phyloP scores from a whole-genome alignment of 2,329 filamentous ascomycete genomes.

The Fusarium ambrosium region DNA sequence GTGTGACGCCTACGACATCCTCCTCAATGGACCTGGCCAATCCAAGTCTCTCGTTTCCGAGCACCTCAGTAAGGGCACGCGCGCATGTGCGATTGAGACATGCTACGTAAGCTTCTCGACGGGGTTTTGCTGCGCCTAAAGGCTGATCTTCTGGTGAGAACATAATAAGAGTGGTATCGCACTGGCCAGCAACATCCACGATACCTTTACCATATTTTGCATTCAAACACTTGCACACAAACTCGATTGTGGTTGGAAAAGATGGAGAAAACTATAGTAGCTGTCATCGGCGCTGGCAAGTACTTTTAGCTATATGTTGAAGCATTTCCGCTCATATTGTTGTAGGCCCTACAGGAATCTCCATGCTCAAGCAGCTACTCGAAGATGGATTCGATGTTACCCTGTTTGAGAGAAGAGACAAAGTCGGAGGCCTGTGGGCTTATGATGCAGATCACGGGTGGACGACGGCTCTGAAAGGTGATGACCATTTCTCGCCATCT shows the following conservation, averaged over 20 bases:
- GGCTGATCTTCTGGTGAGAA: not conserved
- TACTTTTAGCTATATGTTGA: not conserved
- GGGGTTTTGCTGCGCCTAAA: not conserved
- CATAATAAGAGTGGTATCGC: not conserved
- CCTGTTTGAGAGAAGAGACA: slow-evolving; percentile 6
- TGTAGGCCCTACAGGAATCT: slow-evolving; percentile 26
- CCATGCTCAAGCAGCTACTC: slow-evolving; percentile 28
- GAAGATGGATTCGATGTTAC: slow-evolving; percentile 24
- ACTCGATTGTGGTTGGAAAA: not conserved
- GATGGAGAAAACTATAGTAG: slow-evolving; percentile 9
- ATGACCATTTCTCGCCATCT: not conserved
- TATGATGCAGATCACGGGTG: slow-evolving; percentile 17
- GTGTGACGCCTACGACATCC: not conserved
- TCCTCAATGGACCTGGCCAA: not conserved
- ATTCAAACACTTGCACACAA: not conserved
- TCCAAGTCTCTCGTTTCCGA: not conserved
- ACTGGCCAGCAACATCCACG: not conserved
- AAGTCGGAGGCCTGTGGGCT: slow-evolving; percentile 20
- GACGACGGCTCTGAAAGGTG: slow-evolving; percentile 11
- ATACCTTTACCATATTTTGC: not conserved
- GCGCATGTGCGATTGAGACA: not conserved
- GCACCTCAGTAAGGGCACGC: not conserved
- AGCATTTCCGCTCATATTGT: not conserved
- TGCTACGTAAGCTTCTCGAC: not conserved
- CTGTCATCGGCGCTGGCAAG: slow-evolving; percentile 14